phyloP scores from a whole-genome alignment of 352 stramenopile genomes.

The Pythium phragmiticola region DNA sequence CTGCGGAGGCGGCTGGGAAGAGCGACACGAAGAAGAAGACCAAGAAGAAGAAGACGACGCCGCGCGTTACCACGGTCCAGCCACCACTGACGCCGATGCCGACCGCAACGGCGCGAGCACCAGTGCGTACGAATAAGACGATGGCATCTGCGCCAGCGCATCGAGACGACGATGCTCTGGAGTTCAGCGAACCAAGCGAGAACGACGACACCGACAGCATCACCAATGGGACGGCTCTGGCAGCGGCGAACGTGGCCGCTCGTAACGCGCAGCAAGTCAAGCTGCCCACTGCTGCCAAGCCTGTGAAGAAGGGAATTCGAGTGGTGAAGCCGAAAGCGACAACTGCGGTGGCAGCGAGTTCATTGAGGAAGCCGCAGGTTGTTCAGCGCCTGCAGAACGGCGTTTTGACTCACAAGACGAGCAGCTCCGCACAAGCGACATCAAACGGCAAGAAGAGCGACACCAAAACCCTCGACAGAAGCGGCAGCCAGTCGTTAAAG shows the following conservation, averaged over 20 bases:
- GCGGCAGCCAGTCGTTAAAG: neutral
- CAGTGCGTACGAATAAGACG: neutral
- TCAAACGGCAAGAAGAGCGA: neutral
- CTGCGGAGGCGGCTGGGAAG: slow-evolving; percentile 8
- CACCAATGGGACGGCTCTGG: neutral
- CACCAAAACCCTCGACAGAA: neutral
- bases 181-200: slow-evolving; percentile 5
- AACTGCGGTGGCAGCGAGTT: neutral
- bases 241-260: neutral
- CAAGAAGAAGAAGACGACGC: slow-evolving; percentile 22
- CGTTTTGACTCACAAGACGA: neutral
- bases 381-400: neutral
- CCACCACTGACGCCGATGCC: neutral
- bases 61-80: slow-evolving; percentile 14
- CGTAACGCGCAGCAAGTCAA: neutral
- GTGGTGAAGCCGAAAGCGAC: neutral
- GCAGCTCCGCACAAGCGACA: neutral
- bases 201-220: slow-evolving; percentile 4
- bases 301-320: neutral
- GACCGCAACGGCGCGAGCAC: neutral
- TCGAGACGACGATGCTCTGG: slow-evolving; percentile 7
- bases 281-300: neutral
- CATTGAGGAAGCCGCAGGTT: neutral
- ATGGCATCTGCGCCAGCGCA: neutral
- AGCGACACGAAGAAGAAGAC: slow-evolving; percentile 24